Base-by-base conservation (phyloP, 768 basidiomycete genomes). In the Antrodiella citrinella region DNA sequence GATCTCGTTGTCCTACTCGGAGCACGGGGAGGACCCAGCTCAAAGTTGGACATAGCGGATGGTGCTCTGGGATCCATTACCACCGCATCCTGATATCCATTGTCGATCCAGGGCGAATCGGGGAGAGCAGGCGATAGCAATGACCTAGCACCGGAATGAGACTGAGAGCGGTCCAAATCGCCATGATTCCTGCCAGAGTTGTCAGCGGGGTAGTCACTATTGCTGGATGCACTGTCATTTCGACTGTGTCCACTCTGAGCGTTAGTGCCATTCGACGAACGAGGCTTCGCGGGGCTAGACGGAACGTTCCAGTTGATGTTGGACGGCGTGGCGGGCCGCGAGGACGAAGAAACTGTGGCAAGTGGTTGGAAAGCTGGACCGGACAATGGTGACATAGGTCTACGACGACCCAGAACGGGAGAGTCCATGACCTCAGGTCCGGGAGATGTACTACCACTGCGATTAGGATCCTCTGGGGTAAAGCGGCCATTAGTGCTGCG, bases 341-440 rank as follows among this genome's bases (percentile, higher is more conserved):
- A 70, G 48, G 80, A 73, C 2, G 57, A 48, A 1, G 41, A 43
- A 10, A 22, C n/a, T 20, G 77, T 72, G 4, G 75, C 57, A 68
- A 84, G 70, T 4, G 81, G 74, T 64, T 84, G 85, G 62, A 72
- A 86, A 2, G 78, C 65, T 22, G 74, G 69, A 22, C 71, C 74
- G 25, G 84, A 76, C 26, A 87, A 72, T 4, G 88, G 87, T 26
- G 87, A 89, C n/a, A 76, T 75, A 45, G 87, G 85, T 47, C 85
- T 73, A 26, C 82, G 77, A 55, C 82, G 71, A 45, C 69, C 69
- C 26, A 78, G 69, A 48, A 77, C 64, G 23, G 82, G 76, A 12
- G 82, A 78, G 51, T 72, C 73, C 23, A 51, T 26, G 3, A 57
- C 52, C 15, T 66, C 63, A 18, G 58, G 52, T 10, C 53, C 48